Evolutionary conservation across 345 rosid genomes (phyloP), one percentile per base, ranked within the genome.

Genomic region (Pugionium dolabratum): DNA sequence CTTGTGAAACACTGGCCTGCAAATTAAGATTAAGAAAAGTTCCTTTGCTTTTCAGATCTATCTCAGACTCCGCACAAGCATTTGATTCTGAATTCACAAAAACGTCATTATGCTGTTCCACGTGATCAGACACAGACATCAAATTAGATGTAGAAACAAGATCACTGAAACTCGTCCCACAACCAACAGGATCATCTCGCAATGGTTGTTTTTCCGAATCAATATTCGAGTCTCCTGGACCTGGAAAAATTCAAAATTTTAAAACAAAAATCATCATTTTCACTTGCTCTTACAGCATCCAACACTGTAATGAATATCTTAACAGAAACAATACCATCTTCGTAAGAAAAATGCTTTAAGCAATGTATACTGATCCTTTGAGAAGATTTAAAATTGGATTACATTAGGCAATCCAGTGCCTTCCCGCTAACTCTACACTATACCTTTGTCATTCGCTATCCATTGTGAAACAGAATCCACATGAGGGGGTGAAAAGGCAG

Each of bases 401-500:
- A 60, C 3, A 48, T 52, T 18, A 54, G 39, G 35, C 56, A 59
- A 45, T 43, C 35, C 40, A 79, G 72, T 29, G 53, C 11, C n/a
- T 42, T 68, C 33, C 29, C 36, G 28, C 11, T 35, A 32, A 42
- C 27, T 56, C 55, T 69, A 48, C 58, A 63, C 58, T 33, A 28
- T 81, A 87, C 96, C 96, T 89, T 74, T 60, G 9, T 65, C 51
- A 48, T 51, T 65, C 53, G 65, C 41, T 69, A 90, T 71, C 96
- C 97, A 90, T 67, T 72, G 71, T 55, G 54, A 50, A 36, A 90
- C 83, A 71, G 74, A 77, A 71, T 84, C 91, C 25, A 58, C 75
- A 56, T 83, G 66, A 62, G 98, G 98, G 25, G 98, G 97, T 56
- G 91, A 79, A 71, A 74, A 67, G 4, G 73, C 82, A 51, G 91